phyloP scores from a whole-genome alignment of 2,329 filamentous ascomycete species.

The Monosporascus sp. region DNA sequence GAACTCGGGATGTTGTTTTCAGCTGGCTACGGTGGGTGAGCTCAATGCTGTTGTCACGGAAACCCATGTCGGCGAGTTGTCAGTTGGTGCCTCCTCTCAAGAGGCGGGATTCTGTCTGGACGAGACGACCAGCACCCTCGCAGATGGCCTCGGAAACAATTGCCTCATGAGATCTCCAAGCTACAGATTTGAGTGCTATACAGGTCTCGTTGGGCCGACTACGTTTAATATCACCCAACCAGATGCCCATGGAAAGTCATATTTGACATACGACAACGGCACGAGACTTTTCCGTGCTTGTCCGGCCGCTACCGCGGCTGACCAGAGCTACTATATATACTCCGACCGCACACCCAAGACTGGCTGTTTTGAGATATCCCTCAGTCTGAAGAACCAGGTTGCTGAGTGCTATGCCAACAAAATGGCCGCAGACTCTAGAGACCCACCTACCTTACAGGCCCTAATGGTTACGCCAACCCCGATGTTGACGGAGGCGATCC shows the following conservation, averaged over 20 bases:
- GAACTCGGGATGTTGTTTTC: slow-evolving; percentile 20
- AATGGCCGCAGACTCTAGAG: background rate
- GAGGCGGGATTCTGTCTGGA: slow-evolving; percentile 23
- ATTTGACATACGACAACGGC: slow-evolving; percentile 20
- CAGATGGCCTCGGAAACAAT: slow-evolving; percentile 18
- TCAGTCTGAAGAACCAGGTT: slow-evolving; percentile 16
- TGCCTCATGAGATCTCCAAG: slow-evolving; percentile 23
- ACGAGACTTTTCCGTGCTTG: slow-evolving; percentile 22
- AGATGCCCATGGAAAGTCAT: slow-evolving; percentile 10
- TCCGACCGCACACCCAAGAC: slow-evolving; percentile 15
- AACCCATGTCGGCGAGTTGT: slow-evolving; percentile 18
- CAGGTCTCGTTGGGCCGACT: slow-evolving; percentile 18
- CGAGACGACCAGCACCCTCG: slow-evolving; percentile 16
- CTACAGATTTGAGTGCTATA: slow-evolving; percentile 22
- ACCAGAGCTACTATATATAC: slow-evolving; percentile 20
- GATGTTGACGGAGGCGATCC: background rate
- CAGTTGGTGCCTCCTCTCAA: slow-evolving; percentile 21
- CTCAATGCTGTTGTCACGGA: slow-evolving; percentile 20
- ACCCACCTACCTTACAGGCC: background rate
- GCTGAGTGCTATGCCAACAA: slow-evolving; percentile 10
- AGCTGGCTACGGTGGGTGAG: slow-evolving; percentile 19
- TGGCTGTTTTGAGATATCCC: slow-evolving; percentile 16
- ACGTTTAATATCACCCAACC: slow-evolving; percentile 16
- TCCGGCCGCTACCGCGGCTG: slow-evolving; percentile 10
- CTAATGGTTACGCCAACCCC: background rate